Base-by-base conservation (phyloP, 805 yeast species). In the Ogataea pini region DNA sequence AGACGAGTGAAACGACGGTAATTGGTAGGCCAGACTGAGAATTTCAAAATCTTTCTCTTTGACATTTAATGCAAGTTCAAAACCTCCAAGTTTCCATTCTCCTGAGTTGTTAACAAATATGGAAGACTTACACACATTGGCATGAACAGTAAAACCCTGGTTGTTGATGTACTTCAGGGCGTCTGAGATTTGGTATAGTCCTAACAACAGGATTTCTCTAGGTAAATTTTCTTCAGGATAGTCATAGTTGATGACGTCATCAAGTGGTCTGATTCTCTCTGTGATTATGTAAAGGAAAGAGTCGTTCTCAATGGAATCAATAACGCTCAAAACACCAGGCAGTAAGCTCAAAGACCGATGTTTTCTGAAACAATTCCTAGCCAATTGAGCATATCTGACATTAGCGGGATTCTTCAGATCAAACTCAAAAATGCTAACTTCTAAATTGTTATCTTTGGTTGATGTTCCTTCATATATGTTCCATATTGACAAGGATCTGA, bases 41-140 rank as follows among this genome's bases (percentile, higher is more conserved):
- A 52, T 33, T 39, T 57, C n/a, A 62, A 69, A 61, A 17, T 76
- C 75, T 42, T 67, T 72, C 16, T 75, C 82, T 4, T 77, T 69
- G 36, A 77, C 62, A 46, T 72, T 77, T 1, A 85, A 75, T 29
- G 81, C 67, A 1, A 84, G 64, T 64, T 91, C 97, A 58, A 90
- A 82, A 1, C 96, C 96, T 49, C 86, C 86, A 22, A 91, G 62
- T 50, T 81, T 84, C 92, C 96, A 89, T 60, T 86, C 95, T 12
- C 97, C 96, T 13, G 72, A 61, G 25, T 73, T 77, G 46, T 79
- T 85, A 13, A 88, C 82, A 62, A 71, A 90, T 1, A 91, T 75
- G 1, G 86, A 78, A 34, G 77, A 72, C 16, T 69, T 55, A 49
- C 78, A 73, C 10, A 89, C 54, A 50, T 81, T 80, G 5, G 90